Evolutionary conservation across 257 asterid species (phyloP).

Genomic region (Nemophila menziesii): DNA sequence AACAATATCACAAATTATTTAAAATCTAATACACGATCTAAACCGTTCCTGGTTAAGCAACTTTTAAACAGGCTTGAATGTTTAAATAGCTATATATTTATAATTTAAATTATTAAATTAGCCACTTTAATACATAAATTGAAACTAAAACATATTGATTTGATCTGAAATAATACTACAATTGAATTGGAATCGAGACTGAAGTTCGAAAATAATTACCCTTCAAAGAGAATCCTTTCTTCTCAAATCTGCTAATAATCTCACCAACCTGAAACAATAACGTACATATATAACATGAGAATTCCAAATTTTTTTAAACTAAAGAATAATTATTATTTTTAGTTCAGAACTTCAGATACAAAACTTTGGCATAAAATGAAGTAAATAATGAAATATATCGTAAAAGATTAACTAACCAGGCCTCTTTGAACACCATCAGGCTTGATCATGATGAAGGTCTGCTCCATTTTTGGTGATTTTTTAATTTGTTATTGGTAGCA

Average conservation of each 20-base stretch:
- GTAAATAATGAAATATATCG: neutral
- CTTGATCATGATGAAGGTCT: constrained; percentile 95
- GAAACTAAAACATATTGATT: neutral
- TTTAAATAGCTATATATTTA: no score
- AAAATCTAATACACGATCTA: no score
- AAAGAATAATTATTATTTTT: no score
- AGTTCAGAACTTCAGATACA: neutral
- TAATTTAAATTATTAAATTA: no score
- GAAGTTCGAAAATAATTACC: constrained; percentile 22
- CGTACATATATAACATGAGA: neutral
- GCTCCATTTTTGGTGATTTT: constrained; percentile 52
- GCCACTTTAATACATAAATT: neutral
- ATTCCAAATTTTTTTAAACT: neutral
- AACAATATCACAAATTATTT: no score
- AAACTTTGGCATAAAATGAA: no score
- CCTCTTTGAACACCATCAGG: constrained; percentile 99
- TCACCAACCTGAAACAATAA: constrained; percentile 70
- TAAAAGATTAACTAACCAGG: constrained; percentile 37
- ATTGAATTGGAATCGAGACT: neutral
- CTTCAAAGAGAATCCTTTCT: constrained; percentile 92
- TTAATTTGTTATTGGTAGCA: no score
- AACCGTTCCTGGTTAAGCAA: no score
- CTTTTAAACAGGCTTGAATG: no score
- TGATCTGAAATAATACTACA: neutral
- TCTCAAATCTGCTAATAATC: constrained; percentile 76